Conservation (phyloP, 768 basidiomycete species). For the Termitomyces sp. region DNA sequence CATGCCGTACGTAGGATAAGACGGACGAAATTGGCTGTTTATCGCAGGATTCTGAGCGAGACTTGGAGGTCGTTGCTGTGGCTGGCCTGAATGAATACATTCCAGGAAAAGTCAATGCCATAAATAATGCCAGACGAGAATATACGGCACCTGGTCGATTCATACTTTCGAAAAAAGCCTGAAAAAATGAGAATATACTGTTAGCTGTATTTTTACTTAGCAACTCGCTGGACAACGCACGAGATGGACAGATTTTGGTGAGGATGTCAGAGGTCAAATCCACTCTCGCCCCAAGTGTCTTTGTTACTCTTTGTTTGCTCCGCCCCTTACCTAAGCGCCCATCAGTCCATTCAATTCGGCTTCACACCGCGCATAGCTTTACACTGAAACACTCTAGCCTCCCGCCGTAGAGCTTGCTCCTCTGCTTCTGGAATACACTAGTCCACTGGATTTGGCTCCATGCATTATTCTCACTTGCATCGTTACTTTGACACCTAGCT, state of each 20-base stretch:
- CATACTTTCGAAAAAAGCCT: constrained; percentile 43
- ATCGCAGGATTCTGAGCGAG: constrained; percentile 64
- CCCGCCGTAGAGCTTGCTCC: too few species aligned
- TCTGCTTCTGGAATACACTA: too few species aligned
- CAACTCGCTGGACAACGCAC: constrained; percentile 7
- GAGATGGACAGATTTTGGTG: constrained; percentile 16
- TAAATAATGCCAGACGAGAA: constrained; percentile 14
- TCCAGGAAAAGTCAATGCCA: constrained; percentile 22
- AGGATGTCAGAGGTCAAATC: constrained; percentile 18
- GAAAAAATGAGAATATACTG: constrained; percentile 21
- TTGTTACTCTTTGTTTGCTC: constrained; percentile 44
- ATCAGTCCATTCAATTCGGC: not conserved
- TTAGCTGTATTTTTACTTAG: not conserved
- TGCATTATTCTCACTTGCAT: not conserved
- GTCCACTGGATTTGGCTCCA: not conserved
- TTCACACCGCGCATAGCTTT: too few species aligned
- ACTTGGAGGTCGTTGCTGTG: constrained; percentile 78
- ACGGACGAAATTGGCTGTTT: constrained; percentile 62
- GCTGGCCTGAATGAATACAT: constrained; percentile 57
- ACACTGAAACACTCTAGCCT: too few species aligned
- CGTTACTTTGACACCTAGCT: not conserved
- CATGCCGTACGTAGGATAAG: constrained; percentile 53
- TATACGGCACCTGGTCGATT: constrained; percentile 56
- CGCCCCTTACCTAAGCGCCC: constrained; percentile 19
- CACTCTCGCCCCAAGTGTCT: constrained; percentile 21